Evolutionary conservation across 805 yeast species (phyloP).

Genomic region (Hanseniaspora meyeri): DNA sequence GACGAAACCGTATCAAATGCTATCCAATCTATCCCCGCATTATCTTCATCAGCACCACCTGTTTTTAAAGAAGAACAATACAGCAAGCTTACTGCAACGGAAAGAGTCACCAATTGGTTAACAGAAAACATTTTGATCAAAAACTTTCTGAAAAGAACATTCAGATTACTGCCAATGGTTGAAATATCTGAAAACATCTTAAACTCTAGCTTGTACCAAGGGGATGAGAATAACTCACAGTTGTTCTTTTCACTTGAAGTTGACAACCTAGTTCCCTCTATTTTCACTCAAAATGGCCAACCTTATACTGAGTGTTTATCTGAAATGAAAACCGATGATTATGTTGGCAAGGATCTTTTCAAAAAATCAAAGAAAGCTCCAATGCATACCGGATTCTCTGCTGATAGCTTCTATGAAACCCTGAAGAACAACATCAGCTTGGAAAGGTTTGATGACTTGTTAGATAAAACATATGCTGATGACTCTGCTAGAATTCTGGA

Average conservation of each 20-base stretch:
- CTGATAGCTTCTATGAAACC: conserved; percentile 5
- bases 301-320: neutral
- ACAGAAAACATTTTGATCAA: neutral
- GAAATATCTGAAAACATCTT: neutral
- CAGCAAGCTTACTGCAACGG: neutral
- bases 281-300: neutral
- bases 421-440: neutral
- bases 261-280: neutral
- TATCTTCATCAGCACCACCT: neutral
- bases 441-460: neutral
- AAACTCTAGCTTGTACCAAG: neutral
- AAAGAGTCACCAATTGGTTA: neutral
- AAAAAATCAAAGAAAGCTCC: neutral
- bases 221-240: neutral
- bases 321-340: neutral
- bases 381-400: neutral
- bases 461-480: neutral
- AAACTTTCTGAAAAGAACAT: neutral
- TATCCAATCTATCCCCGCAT: neutral
- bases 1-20: neutral
- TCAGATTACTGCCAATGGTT: neutral
- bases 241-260: neutral
- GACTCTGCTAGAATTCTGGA: neutral
- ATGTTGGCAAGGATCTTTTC: neutral
- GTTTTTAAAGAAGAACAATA: neutral